Evolutionary conservation across 208 protist species (phyloP).

Genomic region (Histomonas meleagridis): DNA sequence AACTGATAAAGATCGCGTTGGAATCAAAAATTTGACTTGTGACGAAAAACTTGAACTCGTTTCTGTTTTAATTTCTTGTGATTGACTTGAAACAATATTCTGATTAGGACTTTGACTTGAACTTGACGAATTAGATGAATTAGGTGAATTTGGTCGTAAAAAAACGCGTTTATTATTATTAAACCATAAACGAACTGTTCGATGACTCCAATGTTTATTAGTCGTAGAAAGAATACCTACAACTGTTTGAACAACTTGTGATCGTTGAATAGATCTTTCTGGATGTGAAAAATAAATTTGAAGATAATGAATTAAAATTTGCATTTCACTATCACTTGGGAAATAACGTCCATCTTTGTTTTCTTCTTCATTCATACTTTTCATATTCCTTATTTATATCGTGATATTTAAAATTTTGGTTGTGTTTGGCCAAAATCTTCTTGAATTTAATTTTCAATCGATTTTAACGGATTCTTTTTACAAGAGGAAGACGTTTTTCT

Average conservation of each 20-base stretch:
- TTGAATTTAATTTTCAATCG: too few species aligned
- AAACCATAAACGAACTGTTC: slow-evolving; percentile 8
- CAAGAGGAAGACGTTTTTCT: too few species aligned
- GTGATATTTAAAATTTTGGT: too few species aligned
- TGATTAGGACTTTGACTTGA: too few species aligned
- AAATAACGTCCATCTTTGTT: slow-evolving; percentile 16
- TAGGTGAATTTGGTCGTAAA: neutral
- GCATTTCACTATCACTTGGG: neutral
- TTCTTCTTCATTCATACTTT: neutral
- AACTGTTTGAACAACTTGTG: slow-evolving; percentile 30
- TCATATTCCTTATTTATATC: too few species aligned
- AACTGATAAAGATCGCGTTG: neutral
- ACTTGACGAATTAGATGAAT: too few species aligned
- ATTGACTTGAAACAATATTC: neutral
- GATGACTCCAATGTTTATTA: slow-evolving; percentile 20
- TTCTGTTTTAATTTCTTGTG: neutral
- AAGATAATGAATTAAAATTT: neutral
- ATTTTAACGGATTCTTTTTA: too few species aligned
- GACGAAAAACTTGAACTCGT: neutral
- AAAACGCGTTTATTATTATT: slow-evolving; percentile 33
- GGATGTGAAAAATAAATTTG: slow-evolving; percentile 34
- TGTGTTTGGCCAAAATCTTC: too few species aligned
- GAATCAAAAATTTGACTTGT: neutral
- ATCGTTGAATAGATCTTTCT: neutral
- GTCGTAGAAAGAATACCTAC: neutral